phyloP scores from a whole-genome alignment of 75 land plant genomes.

The Pinus albicaulis region DNA sequence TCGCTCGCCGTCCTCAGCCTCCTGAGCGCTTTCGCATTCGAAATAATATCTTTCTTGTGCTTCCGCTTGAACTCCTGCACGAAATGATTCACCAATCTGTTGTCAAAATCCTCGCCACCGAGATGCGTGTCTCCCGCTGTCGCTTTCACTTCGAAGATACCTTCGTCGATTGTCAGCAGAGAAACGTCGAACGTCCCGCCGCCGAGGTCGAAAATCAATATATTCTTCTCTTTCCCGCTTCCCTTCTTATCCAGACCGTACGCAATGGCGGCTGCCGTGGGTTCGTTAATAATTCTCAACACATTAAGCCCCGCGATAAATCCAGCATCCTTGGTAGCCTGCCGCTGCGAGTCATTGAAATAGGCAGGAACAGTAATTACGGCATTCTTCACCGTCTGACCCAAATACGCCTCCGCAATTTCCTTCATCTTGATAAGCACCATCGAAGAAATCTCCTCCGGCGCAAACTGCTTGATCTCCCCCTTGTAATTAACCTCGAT shows the following conservation, averaged over 20 bases:
- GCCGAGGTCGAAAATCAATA: conserved; percentile 44
- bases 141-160: conserved; percentile 41
- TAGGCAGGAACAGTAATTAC: too few species aligned
- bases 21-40: conserved; percentile 33
- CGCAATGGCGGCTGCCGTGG: too few species aligned
- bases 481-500: too few species aligned
- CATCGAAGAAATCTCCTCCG: too few species aligned
- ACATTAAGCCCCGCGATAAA: conserved; percentile 10
- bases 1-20: conserved; percentile 40
- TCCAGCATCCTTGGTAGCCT: too few species aligned
- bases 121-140: conserved; percentile 54
- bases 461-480: too few species aligned
- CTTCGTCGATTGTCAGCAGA: too few species aligned
- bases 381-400: too few species aligned
- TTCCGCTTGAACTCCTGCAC: conserved; percentile 49
- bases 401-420: too few species aligned
- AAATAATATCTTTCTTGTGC: conserved; percentile 41
- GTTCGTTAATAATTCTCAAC: conserved; percentile 26
- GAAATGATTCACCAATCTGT: conserved; percentile 47
- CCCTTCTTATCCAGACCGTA: too few species aligned
- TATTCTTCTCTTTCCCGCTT: conserved; percentile 2
- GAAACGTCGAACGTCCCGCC: conserved; percentile 27
- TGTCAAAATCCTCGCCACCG: conserved; percentile 46
- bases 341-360: too few species aligned
- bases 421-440: too few species aligned